Percentiles rank a stretch among this genome's conserved stretches.
Conservation (phyloP, 768 basidiomycete genomes). For the Cantharellus cinnabarinus region DNA sequence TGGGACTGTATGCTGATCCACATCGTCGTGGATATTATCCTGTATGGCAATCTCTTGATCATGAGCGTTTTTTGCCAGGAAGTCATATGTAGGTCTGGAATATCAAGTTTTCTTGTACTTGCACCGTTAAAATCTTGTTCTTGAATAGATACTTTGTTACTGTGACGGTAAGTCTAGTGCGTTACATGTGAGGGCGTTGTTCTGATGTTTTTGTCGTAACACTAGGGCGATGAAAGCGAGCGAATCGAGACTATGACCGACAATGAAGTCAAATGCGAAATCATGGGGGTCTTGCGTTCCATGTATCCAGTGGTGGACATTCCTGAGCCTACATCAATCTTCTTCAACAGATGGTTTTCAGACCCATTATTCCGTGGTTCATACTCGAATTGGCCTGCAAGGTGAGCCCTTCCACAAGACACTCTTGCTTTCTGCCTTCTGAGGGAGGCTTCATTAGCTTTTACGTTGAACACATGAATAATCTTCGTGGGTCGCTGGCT, state of each 20-base stretch:
- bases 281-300: conserved; percentile 31
- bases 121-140: background rate
- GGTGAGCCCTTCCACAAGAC: conserved; percentile 22
- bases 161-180: conserved; percentile 10
- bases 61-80: conserved; percentile 35
- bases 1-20: conserved; percentile 35
- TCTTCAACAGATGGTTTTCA: conserved; percentile 32
- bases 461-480: conserved; percentile 5
- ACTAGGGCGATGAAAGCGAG: conserved; percentile 37
- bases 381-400: conserved; percentile 50
- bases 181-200: too few relatives aligned
- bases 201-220: too few relatives aligned
- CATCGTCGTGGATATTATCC: conserved; percentile 31
- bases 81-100: conserved; percentile 24
- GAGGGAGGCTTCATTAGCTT: background rate
- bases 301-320: conserved; percentile 40
- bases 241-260: conserved; percentile 35
- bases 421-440: background rate
- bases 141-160: conserved; percentile 24
- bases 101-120: background rate
- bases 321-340: conserved; percentile 36
- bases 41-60: conserved; percentile 47
- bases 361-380: conserved; percentile 38
- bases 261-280: conserved; percentile 28
- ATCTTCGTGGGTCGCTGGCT: conserved; percentile 2